Percentiles rank a stretch among this genome's conserved stretches.
These are phyloP conservation scores for Metahyphopichia silvanorum DNA, from an alignment of 805 yeast species.

Conservation along the genomic window DNA sequence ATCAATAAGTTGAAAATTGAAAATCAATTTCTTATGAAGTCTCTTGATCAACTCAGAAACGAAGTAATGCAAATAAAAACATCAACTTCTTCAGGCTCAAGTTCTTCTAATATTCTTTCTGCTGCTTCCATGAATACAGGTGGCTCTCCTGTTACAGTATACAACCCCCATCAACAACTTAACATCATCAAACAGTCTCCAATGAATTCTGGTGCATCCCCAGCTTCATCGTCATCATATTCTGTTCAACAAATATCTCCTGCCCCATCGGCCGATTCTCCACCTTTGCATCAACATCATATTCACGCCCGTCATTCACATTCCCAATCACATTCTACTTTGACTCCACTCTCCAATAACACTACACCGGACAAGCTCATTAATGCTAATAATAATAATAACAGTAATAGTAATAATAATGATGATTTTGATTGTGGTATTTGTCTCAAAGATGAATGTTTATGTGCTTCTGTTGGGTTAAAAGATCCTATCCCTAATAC, in stretches of 20 bases:
- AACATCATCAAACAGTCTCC: conserved; percentile 7
- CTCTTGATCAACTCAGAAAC: conserved; percentile 38
- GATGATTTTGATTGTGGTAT: conserved; percentile 54
- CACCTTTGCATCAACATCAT: conserved; percentile 27
- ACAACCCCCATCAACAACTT: conserved; percentile 5
- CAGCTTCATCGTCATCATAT: conserved; percentile 22
- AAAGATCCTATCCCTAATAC: conserved; percentile 14
- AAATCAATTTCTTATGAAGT: conserved; percentile 40
- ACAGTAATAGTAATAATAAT: conserved; percentile 5
- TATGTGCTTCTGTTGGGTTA: conserved; percentile 56
- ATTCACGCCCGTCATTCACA: conserved; percentile 1
- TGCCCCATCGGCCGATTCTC: conserved; percentile 49
- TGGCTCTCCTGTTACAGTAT: conserved; percentile 9
- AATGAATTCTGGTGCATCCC: conserved; percentile 18
- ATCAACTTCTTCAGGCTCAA: neutral
- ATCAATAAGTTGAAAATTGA: conserved; percentile 47
- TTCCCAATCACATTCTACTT: conserved; percentile 5
- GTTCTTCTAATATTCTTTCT: conserved; percentile 5
- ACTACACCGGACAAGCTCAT: conserved; percentile 10
- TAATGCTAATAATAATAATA: neutral
- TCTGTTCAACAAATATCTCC: conserved; percentile 51
- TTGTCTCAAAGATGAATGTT: conserved; percentile 66
- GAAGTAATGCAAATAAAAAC: conserved; percentile 24
- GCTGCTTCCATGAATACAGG: conserved; percentile 4
- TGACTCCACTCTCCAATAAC: conserved; percentile 11